A percentile compares a stretch with the other conserved stretches of the same genome.
Conservation (phyloP, 495 filamentous ascomycete species). For the Apodospora peruviana region DNA sequence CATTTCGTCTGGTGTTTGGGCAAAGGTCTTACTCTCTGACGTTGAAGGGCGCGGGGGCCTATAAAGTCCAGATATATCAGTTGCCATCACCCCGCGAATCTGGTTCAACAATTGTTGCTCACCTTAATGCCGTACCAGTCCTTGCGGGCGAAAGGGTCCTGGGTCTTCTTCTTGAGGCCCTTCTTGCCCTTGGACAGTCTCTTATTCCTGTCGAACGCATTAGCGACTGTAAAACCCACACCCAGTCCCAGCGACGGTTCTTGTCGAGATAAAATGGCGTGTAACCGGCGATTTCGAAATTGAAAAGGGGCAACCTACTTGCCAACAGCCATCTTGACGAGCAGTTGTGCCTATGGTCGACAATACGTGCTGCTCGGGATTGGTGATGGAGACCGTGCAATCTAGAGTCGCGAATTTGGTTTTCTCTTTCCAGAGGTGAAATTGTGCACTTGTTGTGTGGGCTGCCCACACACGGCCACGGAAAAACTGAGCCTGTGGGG, state of each 20-base stretch:
- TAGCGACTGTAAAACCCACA: constrained; percentile 26
- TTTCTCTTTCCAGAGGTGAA: constrained; percentile 26
- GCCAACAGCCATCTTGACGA: constrained; percentile 86
- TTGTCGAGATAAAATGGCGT: background rate
- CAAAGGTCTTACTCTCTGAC: constrained; percentile 77
- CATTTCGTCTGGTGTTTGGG: background rate
- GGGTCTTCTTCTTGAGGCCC: constrained; percentile 98
- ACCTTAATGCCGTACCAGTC: constrained; percentile 99
- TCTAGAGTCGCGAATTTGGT: constrained; percentile 27
- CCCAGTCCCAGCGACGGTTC: background rate
- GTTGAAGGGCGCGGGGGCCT: constrained; percentile 95
- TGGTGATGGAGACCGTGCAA: constrained; percentile 31
- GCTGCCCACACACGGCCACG: constrained; percentile 18
- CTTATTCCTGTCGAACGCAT: constrained; percentile 80
- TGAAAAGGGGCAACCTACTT: constrained; percentile 56
- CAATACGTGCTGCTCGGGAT: constrained; percentile 27
- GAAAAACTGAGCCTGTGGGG: constrained; percentile 31
- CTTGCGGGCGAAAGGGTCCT: constrained; percentile 96
- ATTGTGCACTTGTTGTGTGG: constrained; percentile 33
- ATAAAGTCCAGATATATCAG: constrained; percentile 16
- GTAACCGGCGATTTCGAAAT: constrained; percentile 11
- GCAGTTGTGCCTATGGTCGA: constrained; percentile 25
- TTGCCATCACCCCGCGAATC: background rate
- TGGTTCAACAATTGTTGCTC: constrained; percentile 19
- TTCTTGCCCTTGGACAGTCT: constrained; percentile 99